Conservation (phyloP, 2,329 filamentous ascomycete genomes). For the Scedosporium dehoogii region DNA sequence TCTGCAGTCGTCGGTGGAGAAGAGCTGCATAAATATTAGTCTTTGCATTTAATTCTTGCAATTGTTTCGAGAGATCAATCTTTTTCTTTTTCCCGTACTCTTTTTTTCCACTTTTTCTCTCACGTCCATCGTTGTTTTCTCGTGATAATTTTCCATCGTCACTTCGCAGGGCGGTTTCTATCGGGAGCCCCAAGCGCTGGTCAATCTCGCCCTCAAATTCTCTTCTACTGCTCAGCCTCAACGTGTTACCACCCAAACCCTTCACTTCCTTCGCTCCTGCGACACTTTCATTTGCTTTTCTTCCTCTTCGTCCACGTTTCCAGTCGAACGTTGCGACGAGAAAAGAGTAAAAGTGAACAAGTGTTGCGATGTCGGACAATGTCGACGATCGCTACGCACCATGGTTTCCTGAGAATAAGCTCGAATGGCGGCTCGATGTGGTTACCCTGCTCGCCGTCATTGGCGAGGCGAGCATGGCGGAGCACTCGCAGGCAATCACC, state of each 20-base stretch:
- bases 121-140: neutral
- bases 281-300: neutral
- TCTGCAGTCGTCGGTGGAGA: neutral
- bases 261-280: neutral
- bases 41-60: neutral
- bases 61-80: too few species aligned
- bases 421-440: conserved; percentile 47
- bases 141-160: too few species aligned
- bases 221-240: neutral
- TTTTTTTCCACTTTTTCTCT: neutral
- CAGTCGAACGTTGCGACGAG: neutral
- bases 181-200: too few species aligned
- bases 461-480: conserved; percentile 48
- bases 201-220: neutral
- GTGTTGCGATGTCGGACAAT: conserved; percentile 1
- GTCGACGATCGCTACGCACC: conserved; percentile 5
- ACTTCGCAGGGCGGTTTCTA: too few species aligned
- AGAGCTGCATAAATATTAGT: neutral
- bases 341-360: neutral
- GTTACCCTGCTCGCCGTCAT: conserved; percentile 54
- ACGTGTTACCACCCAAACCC: neutral
- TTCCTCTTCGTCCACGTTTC: neutral
- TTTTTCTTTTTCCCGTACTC: neutral
- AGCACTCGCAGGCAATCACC: conserved; percentile 48
- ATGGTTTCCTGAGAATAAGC: conserved; percentile 33